phyloP scores from a whole-genome alignment of 495 filamentous ascomycete genomes.

The Penicillium fimorum region DNA sequence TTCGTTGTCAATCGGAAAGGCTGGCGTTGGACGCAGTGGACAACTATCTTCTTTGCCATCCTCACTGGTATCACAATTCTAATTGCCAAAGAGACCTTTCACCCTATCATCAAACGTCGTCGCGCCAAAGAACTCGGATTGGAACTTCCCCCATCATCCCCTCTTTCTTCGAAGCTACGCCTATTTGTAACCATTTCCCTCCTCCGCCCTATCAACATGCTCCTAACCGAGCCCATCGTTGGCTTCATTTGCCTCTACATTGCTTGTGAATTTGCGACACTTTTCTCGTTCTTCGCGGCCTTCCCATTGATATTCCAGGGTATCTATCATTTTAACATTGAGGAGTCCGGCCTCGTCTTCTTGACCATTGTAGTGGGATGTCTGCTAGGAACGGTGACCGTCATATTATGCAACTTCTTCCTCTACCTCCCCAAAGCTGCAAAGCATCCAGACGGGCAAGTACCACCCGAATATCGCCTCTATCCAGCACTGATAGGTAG shows the following conservation, averaged over 20 bases:
- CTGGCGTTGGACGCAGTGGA: slow-evolving; percentile 66
- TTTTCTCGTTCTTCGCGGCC: slow-evolving; percentile 66
- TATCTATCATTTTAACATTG: slow-evolving; percentile 50
- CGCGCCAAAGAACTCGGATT: slow-evolving; percentile 46
- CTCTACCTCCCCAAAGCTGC: slow-evolving; percentile 14
- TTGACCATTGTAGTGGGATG: slow-evolving; percentile 58
- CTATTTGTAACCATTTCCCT: slow-evolving; percentile 56
- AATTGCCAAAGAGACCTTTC: slow-evolving; percentile 58
- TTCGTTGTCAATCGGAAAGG: slow-evolving; percentile 55
- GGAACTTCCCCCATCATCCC: slow-evolving; percentile 33
- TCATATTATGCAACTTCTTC: slow-evolving; percentile 43
- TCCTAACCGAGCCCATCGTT: slow-evolving; percentile 66
- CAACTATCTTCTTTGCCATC: slow-evolving; percentile 45
- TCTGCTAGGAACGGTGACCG: slow-evolving; percentile 45
- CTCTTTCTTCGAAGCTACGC: slow-evolving; percentile 37
- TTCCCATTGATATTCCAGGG: slow-evolving; percentile 54
- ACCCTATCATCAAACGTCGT: slow-evolving; percentile 55
- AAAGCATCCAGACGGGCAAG: slow-evolving; percentile 36
- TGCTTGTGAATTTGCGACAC: slow-evolving; percentile 60
- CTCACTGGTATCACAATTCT: slow-evolving; percentile 31
- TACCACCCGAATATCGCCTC: slow-evolving; percentile 55
- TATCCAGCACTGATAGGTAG: slow-evolving; percentile 60
- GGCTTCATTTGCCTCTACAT: slow-evolving; percentile 59
- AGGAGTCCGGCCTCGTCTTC: slow-evolving; percentile 58
- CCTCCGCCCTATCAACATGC: slow-evolving; percentile 61